phyloP scores from a whole-genome alignment of 352 stramenopile species.

The Albugo candida region DNA sequence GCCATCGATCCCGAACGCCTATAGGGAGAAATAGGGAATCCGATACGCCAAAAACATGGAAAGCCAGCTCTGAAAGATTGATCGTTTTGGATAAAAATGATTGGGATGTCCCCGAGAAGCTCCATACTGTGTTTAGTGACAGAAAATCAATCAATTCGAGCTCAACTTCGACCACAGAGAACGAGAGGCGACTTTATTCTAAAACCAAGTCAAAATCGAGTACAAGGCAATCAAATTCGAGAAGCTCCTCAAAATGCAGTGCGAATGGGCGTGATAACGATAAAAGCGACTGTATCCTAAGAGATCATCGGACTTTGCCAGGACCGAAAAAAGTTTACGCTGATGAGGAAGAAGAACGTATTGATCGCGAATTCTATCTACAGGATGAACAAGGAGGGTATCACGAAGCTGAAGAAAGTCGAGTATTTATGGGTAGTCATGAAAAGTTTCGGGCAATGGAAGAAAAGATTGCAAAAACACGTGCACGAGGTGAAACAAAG shows the following conservation, averaged over 20 bases:
- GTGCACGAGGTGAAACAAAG: constrained; percentile 73
- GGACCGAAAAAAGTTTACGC: constrained; percentile 58
- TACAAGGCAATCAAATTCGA: background rate
- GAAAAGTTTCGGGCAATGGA: constrained; percentile 84
- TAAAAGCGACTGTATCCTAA: background rate
- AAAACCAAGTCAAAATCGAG: constrained; percentile 1
- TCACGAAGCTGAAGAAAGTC: constrained; percentile 29
- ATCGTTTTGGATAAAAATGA: constrained; percentile 31
- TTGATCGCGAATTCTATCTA: constrained; percentile 93
- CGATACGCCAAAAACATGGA: constrained; percentile 6
- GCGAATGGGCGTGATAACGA: background rate
- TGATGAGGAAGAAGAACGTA: constrained; percentile 76
- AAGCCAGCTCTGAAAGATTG: constrained; percentile 14
- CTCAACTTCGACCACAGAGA: background rate
- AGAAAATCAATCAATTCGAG: too few relatives aligned
- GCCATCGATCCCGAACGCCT: too few relatives aligned
- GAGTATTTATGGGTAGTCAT: constrained; percentile 83
- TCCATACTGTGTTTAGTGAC: constrained; percentile 22
- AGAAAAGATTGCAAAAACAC: constrained; percentile 66
- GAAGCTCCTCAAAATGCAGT: constrained; percentile 1
- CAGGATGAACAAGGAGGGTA: constrained; percentile 71
- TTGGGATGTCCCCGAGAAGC: constrained; percentile 52
- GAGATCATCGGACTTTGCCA: background rate
- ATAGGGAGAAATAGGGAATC: too few relatives aligned
- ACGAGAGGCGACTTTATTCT: background rate